phyloP scores from a whole-genome alignment of 192 early-diverging fungal species.

The Podila epicladia region DNA sequence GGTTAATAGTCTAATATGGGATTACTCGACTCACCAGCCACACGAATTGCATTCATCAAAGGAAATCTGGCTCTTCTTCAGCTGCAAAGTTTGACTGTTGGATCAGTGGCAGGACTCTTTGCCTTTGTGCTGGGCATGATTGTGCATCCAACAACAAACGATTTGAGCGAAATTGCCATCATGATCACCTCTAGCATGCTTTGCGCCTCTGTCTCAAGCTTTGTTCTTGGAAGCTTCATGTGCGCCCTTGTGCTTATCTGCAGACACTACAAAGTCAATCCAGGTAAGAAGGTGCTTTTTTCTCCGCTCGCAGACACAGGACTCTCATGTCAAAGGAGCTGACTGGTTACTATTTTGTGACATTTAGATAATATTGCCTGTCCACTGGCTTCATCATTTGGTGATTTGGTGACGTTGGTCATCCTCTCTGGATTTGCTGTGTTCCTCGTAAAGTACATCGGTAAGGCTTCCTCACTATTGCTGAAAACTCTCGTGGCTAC shows the following conservation, averaged over 20 bases:
- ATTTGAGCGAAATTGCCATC: constrained; percentile 58
- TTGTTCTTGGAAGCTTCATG: constrained; percentile 79
- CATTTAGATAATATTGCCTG: constrained; percentile 77
- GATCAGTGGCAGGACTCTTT: constrained; percentile 77
- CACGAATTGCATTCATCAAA: constrained; percentile 65
- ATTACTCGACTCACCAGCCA: constrained; percentile 60
- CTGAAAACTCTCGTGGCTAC: not conserved
- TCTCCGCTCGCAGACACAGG: not conserved
- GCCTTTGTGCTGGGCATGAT: constrained; percentile 67
- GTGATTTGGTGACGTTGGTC: constrained; percentile 76
- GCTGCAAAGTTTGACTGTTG: constrained; percentile 77
- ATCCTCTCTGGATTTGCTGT: constrained; percentile 67
- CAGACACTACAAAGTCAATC: constrained; percentile 72
- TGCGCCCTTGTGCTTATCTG: constrained; percentile 72
- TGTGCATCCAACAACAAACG: constrained; percentile 55
- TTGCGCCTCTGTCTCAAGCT: constrained; percentile 73
- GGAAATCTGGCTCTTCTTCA: constrained; percentile 85
- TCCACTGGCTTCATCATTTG: constrained; percentile 77
- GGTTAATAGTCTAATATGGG: constrained; percentile 69
- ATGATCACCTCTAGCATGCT: constrained; percentile 74
- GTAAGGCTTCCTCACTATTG: constrained; percentile 37
- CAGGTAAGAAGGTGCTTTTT: constrained; percentile 57
- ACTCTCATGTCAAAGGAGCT: not conserved
- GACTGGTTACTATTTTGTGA: not conserved
- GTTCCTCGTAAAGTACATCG: constrained; percentile 54